phyloP scores from a whole-genome alignment of 2,329 filamentous ascomycete species.

The Trichoderma simmonsii region DNA sequence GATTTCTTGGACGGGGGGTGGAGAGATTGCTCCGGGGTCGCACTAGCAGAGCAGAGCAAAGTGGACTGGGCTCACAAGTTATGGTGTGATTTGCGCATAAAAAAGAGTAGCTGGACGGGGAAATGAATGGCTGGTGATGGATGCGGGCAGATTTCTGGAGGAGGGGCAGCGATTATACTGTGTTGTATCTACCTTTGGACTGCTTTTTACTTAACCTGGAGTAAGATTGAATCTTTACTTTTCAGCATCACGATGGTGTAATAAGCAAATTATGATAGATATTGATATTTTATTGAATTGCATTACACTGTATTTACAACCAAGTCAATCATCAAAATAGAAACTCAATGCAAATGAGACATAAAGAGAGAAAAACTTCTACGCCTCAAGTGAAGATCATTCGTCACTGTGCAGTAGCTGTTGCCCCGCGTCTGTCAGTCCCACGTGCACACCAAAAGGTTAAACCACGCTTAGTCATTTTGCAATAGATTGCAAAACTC shows the following conservation, averaged over 20 bases:
- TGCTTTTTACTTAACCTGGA: neutral
- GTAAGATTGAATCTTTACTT: neutral
- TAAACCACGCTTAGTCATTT: neutral
- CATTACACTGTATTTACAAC: neutral
- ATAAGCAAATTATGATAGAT: neutral
- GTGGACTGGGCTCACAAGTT: neutral
- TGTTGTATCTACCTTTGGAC: neutral
- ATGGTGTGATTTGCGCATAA: conserved; percentile 1
- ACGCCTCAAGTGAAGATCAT: neutral
- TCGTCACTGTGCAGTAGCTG: neutral
- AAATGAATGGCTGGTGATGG: conserved; percentile 1
- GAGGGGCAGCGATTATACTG: neutral
- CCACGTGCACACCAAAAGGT: neutral
- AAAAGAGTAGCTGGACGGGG: neutral
- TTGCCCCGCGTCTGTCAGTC: neutral
- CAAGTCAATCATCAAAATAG: neutral
- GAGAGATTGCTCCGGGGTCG: neutral
- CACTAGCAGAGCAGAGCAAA: neutral
- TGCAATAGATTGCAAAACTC: neutral
- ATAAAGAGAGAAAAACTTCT: conserved; percentile 21
- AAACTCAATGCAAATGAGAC: neutral
- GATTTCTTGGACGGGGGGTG: neutral
- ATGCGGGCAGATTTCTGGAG: neutral
- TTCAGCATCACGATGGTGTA: neutral
- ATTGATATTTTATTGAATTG: neutral